phyloP scores from a whole-genome alignment of 257 asterid genomes.

The Cordia subcordata region DNA sequence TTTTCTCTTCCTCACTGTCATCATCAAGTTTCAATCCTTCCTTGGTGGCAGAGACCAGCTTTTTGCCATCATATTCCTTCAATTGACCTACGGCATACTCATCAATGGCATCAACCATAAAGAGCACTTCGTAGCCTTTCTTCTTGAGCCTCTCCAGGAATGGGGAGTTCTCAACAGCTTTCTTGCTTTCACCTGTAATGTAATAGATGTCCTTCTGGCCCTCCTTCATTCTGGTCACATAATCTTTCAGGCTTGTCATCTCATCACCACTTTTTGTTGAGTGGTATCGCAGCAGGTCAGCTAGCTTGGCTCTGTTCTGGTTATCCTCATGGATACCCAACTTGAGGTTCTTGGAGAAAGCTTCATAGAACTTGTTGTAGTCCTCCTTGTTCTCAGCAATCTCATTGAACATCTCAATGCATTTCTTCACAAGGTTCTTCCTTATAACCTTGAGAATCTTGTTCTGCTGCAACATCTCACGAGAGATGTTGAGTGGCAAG shows the following conservation, averaged over 20 bases:
- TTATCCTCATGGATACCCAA: slow-evolving; percentile 75
- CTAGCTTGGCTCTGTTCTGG: slow-evolving; percentile 69
- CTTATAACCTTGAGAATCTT: slow-evolving; percentile 71
- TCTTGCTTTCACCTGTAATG: slow-evolving; percentile 78
- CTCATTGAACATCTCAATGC: slow-evolving; percentile 78
- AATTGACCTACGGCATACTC: slow-evolving; percentile 73
- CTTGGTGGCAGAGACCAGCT: slow-evolving; percentile 69
- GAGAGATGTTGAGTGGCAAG: slow-evolving; percentile 72
- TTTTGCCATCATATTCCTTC: slow-evolving; percentile 78
- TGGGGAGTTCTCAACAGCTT: slow-evolving; percentile 71
- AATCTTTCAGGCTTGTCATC: slow-evolving; percentile 70
- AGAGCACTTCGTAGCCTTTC: slow-evolving; percentile 74
- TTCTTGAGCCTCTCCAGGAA: slow-evolving; percentile 76
- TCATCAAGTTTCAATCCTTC: slow-evolving; percentile 80
- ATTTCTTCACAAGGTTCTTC: slow-evolving; percentile 76
- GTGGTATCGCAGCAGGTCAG: slow-evolving; percentile 61
- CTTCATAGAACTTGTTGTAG: slow-evolving; percentile 64
- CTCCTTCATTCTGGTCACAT: slow-evolving; percentile 82
- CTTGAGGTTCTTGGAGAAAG: slow-evolving; percentile 75
- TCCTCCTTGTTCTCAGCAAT: slow-evolving; percentile 84
- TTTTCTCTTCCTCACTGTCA: slow-evolving; percentile 60
- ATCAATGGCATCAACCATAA: slow-evolving; percentile 81
- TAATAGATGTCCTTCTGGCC: slow-evolving; percentile 82
- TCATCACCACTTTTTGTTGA: slow-evolving; percentile 84
- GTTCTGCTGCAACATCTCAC: slow-evolving; percentile 77